Evolutionary conservation across 2,329 filamentous ascomycete species (phyloP), one percentile per base, ranked within the genome.

Genomic region (Fusarium algeriense): DNA sequence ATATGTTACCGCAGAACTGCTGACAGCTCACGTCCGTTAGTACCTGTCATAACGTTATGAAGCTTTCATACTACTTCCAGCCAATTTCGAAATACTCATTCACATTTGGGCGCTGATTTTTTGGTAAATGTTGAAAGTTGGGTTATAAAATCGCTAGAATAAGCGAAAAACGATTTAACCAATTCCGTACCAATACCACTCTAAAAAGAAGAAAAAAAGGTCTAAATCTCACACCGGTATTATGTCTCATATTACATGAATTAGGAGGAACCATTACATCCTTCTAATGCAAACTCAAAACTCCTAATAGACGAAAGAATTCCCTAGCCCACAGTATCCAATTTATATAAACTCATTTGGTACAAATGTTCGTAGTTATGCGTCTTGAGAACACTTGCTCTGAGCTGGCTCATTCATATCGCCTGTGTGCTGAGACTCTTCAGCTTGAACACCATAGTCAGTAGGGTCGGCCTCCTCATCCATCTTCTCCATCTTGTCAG

Each of bases 391-490:
- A 10, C n/a, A 19, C 45, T 37, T 30, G 34, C 26, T 41, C 34
- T 56, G 34, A 37, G 15, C 55, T 20, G 43, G 43, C 23, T 50
- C 43, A n/a, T 61, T 32, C 35, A 55, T 62, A 4, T 58, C 58
- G 19, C 68, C 63, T 3, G 50, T 19, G 23, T 71, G 69, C 30
- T 58, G 54, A 30, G 59, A 71, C 64, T 71, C 68, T 19, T 53
- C 64, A 20, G 35, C 37, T n/a, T 50, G 32, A 15, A 73, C 61
- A 26, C 65, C 69, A 30, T 72, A 70, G 32, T 72, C 69, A 28
- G 69, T 72, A 43, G 65, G 69, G 46, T 73, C 69, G 11, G 65
- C 65, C 43, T 67, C 69, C 14, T 72, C 69, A 7, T 72, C 65
- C 65, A 72, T 43, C 38, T 72, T 73, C 1, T 56, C 56, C 44